Percentiles rank a stretch among this genome's conserved stretches.
These are phyloP conservation scores for Aspergillus uvarum DNA, from an alignment of 2,329 filamentous ascomycete genomes.

Conservation along the genomic window DNA sequence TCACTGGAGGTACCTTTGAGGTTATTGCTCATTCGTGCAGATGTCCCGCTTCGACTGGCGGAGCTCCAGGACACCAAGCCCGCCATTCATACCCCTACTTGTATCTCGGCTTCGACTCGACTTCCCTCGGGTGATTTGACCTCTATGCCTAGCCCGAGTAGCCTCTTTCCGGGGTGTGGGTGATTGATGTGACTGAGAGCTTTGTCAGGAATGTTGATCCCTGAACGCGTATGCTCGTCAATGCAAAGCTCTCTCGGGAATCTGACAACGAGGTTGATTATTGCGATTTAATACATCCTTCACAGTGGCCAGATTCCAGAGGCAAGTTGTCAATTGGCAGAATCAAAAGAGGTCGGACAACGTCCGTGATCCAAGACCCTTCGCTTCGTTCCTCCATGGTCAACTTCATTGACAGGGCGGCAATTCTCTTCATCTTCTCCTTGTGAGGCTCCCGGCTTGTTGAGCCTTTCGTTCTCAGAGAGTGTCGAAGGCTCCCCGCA, in stretches of 20 bases:
- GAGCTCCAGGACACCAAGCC: slow-evolving; percentile 8
- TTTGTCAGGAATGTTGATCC: neutral
- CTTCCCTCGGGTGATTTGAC: slow-evolving; percentile 8
- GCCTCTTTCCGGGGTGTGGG: slow-evolving; percentile 6
- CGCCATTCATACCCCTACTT: slow-evolving; percentile 11
- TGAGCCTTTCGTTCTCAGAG: too few species aligned
- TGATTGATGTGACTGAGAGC: slow-evolving; percentile 7
- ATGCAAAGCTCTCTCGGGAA: slow-evolving; percentile 2
- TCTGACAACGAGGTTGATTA: slow-evolving; percentile 7
- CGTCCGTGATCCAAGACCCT: slow-evolving; percentile 12
- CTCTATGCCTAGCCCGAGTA: slow-evolving; percentile 6
- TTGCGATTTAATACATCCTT: slow-evolving; percentile 1
- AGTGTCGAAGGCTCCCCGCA: too few species aligned
- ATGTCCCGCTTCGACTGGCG: neutral
- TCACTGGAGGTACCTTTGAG: neutral
- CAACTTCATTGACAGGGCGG: too few species aligned
- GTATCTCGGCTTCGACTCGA: slow-evolving; percentile 5
- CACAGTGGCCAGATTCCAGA: slow-evolving; percentile 10
- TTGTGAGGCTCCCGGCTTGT: too few species aligned
- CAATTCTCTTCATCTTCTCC: too few species aligned
- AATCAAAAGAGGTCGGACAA: slow-evolving; percentile 5
- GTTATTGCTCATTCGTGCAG: too few species aligned
- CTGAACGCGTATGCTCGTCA: neutral
- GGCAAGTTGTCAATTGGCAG: slow-evolving; percentile 2
- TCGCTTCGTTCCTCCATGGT: slow-evolving; percentile 3